Evolutionary conservation across 345 rosid species (phyloP), one percentile per base, ranked within the genome.

Genomic region (Populus alba): DNA sequence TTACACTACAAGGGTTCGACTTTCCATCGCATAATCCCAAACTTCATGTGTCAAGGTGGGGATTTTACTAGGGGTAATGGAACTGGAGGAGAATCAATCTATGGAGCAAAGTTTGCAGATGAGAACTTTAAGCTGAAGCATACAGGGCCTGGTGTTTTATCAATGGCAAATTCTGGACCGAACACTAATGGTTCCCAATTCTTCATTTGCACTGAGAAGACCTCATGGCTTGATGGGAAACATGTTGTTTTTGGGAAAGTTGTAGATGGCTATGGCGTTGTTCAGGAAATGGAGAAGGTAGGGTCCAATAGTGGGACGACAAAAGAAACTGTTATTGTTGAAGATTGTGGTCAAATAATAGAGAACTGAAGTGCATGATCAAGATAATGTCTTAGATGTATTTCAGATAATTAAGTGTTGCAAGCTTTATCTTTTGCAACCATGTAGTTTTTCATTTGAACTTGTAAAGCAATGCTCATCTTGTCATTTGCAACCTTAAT

Each of bases 1-100:
- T 72, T 93, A 38, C 92, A 90, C 82, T 93, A 89, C 82, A 95
- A 93, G 90, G 95, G 97, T 78, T 91, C 94, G 0, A 27, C 85
- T 27, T 95, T 95, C 85, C 98, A 92, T 79, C 88, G 97, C 10
- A 89, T 95, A n/a, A 95, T 95, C 72, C 98, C 97, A 0, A 82
- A 72, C 61, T 95, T 92, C 89, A 93, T 90, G 98, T 95, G 98
- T 81, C 98, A 95, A 78, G 95, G 95, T 38, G 97, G 97, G 62
- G 97, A 92, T 75, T 92, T 95, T 84, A 91, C 95, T 0, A 86
- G 89, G n/a, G 97, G 74, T 45, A 90, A 93, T 72, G 98, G 98
- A 49, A 93, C 95, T 0, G 98, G 97, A 15, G 97, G 95, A 3
- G 98, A 95, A 77, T 90, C 98, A 0, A 92, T 93, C 8, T 91